A percentile compares a stretch with the other conserved stretches of the same genome.
Evolutionary conservation across 2,329 filamentous ascomycete genomes (phyloP).

Genomic region (Metarhizium rileyi): DNA sequence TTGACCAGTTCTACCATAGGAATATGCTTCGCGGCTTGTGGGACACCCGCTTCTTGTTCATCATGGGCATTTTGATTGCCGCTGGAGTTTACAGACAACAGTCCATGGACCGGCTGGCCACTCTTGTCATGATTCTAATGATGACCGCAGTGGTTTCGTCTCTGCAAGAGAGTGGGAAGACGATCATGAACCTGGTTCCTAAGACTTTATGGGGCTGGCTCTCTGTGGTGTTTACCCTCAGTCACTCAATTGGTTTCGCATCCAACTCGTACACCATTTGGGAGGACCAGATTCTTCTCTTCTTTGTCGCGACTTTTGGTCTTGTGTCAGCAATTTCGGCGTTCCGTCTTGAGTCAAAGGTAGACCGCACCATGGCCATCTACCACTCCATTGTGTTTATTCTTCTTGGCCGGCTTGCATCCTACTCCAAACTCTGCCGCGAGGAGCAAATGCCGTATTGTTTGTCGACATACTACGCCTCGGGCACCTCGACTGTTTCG

Average conservation of each 20-base stretch:
- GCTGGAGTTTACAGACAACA: slow-evolving; percentile 23
- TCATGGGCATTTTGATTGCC: slow-evolving; percentile 17
- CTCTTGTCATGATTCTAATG: slow-evolving; percentile 26
- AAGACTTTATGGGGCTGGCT: slow-evolving; percentile 84
- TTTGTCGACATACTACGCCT: slow-evolving; percentile 90
- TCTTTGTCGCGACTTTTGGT: slow-evolving; percentile 85
- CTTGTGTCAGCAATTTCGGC: slow-evolving; percentile 65
- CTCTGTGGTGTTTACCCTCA: slow-evolving; percentile 68
- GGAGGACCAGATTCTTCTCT: slow-evolving; percentile 91
- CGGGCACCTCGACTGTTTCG: slow-evolving; percentile 82
- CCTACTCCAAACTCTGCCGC: slow-evolving; percentile 83
- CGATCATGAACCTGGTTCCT: slow-evolving; percentile 49
- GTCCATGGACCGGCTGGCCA: slow-evolving; percentile 25
- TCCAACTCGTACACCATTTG: slow-evolving; percentile 98
- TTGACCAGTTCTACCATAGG: slow-evolving; percentile 24
- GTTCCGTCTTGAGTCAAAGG: slow-evolving; percentile 55
- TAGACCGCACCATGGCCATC: slow-evolving; percentile 64
- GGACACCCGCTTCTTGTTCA: slow-evolving; percentile 23
- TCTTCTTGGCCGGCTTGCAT: slow-evolving; percentile 67
- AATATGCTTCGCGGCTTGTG: slow-evolving; percentile 26
- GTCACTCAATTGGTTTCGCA: slow-evolving; percentile 86
- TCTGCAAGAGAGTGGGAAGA: slow-evolving; percentile 34
- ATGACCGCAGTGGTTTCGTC: slow-evolving; percentile 33
- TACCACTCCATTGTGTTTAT: slow-evolving; percentile 83
- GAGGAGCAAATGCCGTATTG: slow-evolving; percentile 99